Percentiles rank a stretch among this genome's conserved stretches.
Evolutionary conservation across 192 early-diverging fungal genomes (phyloP).

Genomic region (Dissophora globulifera): DNA sequence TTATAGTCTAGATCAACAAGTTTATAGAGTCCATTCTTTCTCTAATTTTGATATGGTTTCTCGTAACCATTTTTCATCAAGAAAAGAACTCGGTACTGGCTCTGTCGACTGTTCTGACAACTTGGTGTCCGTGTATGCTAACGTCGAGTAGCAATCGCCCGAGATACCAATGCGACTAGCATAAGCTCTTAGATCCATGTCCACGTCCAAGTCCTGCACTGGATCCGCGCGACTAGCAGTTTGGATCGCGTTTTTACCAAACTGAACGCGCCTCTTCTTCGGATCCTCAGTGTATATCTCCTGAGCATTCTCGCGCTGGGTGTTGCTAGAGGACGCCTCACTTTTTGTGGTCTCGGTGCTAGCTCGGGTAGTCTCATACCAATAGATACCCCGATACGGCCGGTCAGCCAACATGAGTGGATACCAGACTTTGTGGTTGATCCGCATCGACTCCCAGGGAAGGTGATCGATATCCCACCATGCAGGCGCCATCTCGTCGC

Average conservation of each 20-base stretch:
- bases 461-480: slow-evolving; percentile 28
- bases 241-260: slow-evolving; percentile 5
- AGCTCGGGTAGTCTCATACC: slow-evolving; percentile 16
- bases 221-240: too few species aligned
- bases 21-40: slow-evolving; percentile 17
- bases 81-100: neutral
- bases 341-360: neutral
- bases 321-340: neutral
- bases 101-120: neutral
- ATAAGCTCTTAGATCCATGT: neutral
- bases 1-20: too few species aligned
- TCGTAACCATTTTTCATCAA: slow-evolving; percentile 20
- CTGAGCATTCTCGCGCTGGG: slow-evolving; percentile 35
- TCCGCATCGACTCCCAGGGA: slow-evolving; percentile 38
- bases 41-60: slow-evolving; percentile 14
- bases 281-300: slow-evolving; percentile 44
- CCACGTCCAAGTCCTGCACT: too few species aligned
- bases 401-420: slow-evolving; percentile 37
- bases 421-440: slow-evolving; percentile 41
- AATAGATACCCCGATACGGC: slow-evolving; percentile 26
- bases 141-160: slow-evolving; percentile 5
- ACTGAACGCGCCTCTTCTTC: slow-evolving; percentile 21
- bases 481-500: slow-evolving; percentile 43
- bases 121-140: neutral
- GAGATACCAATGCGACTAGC: slow-evolving; percentile 1